phyloP scores from a whole-genome alignment of 352 stramenopile genomes.

The Aphanomyces invadans region DNA sequence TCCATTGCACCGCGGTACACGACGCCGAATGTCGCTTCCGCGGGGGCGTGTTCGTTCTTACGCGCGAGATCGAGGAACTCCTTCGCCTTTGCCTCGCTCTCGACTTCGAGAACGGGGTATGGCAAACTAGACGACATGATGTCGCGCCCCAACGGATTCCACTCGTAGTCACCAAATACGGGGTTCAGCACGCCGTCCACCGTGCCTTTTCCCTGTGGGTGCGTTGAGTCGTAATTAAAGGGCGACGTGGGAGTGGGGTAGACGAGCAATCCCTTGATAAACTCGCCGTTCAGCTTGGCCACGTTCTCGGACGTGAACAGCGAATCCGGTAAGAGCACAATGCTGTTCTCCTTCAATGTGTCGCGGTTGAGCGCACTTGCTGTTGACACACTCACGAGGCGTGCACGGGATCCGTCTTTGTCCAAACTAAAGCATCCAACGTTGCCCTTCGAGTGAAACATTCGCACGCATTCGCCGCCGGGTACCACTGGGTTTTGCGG shows the following conservation, averaged over 20 bases:
- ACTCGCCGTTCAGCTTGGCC: slow-evolving; percentile 31
- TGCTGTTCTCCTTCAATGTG: slow-evolving; percentile 35
- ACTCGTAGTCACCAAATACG: slow-evolving; percentile 39
- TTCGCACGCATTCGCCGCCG: slow-evolving; percentile 63
- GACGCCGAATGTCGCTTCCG: slow-evolving; percentile 35
- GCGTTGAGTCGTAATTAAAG: slow-evolving; percentile 46
- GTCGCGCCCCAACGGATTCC: slow-evolving; percentile 52
- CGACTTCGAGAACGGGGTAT: slow-evolving; percentile 63
- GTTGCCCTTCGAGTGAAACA: slow-evolving; percentile 64
- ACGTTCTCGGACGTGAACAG: slow-evolving; percentile 31
- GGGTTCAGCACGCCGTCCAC: slow-evolving; percentile 61
- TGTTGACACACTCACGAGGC: slow-evolving; percentile 16
- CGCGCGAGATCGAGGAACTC: slow-evolving; percentile 46
- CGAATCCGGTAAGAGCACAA: slow-evolving; percentile 55
- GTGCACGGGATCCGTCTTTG: slow-evolving; percentile 28
- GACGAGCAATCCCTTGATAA: slow-evolving; percentile 50
- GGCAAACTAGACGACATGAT: slow-evolving; percentile 38
- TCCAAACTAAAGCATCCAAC: slow-evolving; percentile 56
- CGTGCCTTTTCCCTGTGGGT: slow-evolving; percentile 54
- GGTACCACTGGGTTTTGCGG: slow-evolving; percentile 53
- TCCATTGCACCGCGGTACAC: slow-evolving; percentile 71
- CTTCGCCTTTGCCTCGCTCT: slow-evolving; percentile 32
- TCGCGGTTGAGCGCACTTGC: background rate
- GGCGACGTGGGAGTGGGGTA: slow-evolving; percentile 31
- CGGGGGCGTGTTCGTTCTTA: slow-evolving; percentile 41